Evolutionary conservation across 345 rosid species (phyloP).

Genomic region (Corymbia maculata): DNA sequence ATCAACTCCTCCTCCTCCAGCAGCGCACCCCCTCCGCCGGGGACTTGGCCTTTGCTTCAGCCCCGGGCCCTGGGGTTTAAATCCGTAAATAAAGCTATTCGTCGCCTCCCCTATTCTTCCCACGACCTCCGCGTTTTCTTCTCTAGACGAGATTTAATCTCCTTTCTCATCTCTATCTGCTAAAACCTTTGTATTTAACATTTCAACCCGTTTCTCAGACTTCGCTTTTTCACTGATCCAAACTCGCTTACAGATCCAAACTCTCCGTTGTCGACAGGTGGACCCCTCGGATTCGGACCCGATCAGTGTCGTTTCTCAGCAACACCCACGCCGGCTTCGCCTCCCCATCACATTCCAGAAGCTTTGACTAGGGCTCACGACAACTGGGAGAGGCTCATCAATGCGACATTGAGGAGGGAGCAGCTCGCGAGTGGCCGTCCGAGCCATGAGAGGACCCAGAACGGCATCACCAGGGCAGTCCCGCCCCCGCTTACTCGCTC

Average conservation of each 20-base stretch:
- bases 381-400: slow-evolving; percentile 84
- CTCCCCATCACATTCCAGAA: background rate
- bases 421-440: slow-evolving; percentile 52
- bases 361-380: slow-evolving; percentile 58
- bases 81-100: too few species aligned
- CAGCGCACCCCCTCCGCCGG: too few species aligned
- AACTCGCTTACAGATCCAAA: background rate
- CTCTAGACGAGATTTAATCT: background rate
- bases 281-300: background rate
- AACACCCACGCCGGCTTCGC: background rate
- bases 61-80: too few species aligned
- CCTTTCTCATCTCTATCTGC: background rate
- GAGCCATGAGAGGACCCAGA: slow-evolving; percentile 41
- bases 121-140: background rate
- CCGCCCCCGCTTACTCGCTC: slow-evolving; percentile 80
- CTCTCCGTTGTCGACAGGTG: background rate
- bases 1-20: too few species aligned
- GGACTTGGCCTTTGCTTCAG: too few species aligned
- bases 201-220: too few species aligned
- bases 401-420: slow-evolving; percentile 80
- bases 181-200: too few species aligned
- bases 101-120: background rate
- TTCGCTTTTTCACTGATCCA: too few species aligned
- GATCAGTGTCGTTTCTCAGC: background rate
- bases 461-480: slow-evolving; percentile 79